phyloP scores from a whole-genome alignment of 345 rosid species.

The Sonneratia caseolaris region DNA sequence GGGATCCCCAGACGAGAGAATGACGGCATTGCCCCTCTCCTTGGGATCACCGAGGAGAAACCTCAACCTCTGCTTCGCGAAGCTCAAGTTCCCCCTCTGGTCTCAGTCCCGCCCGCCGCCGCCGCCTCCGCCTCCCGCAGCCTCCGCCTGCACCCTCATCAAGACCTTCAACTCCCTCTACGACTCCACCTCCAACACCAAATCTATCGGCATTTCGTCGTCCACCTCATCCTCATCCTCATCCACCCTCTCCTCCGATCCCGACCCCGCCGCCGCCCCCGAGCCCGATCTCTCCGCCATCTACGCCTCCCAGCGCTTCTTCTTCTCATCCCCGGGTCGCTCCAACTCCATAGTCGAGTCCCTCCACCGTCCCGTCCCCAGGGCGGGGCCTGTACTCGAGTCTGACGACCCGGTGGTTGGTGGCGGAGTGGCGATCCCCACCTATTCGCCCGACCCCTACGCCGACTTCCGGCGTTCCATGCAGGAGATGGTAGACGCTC shows the following conservation, averaged over 20 bases:
- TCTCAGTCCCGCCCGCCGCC: constrained; percentile 12
- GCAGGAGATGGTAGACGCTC: constrained; percentile 96
- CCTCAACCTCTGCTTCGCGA: constrained; percentile 46
- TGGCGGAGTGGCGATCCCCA: constrained; percentile 48
- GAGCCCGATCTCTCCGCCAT: constrained; percentile 60
- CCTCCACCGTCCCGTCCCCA: constrained; percentile 13
- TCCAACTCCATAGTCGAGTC: constrained; percentile 87
- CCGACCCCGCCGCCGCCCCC: constrained; percentile 13
- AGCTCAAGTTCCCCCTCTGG: constrained; percentile 22
- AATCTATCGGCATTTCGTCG: constrained; percentile 10
- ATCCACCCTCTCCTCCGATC: constrained; percentile 1
- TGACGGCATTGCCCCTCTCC: constrained; percentile 18
- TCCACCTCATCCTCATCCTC: constrained; percentile 12
- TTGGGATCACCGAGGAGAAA: constrained; percentile 25
- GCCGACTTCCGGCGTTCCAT: constrained; percentile 79
- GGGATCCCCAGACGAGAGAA: constrained; percentile 25
- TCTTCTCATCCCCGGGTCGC: constrained; percentile 79
- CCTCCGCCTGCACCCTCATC: constrained; percentile 15
- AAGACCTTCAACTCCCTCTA: constrained; percentile 41
- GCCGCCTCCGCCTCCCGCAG: constrained; percentile 10
- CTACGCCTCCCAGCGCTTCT: constrained; percentile 77
- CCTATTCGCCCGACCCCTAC: constrained; percentile 77
- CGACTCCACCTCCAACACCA: constrained; percentile 12
- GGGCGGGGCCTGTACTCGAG: not conserved
- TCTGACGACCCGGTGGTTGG: constrained; percentile 10